phyloP scores from a whole-genome alignment of 345 rosid species.

The Heritiera littoralis region DNA sequence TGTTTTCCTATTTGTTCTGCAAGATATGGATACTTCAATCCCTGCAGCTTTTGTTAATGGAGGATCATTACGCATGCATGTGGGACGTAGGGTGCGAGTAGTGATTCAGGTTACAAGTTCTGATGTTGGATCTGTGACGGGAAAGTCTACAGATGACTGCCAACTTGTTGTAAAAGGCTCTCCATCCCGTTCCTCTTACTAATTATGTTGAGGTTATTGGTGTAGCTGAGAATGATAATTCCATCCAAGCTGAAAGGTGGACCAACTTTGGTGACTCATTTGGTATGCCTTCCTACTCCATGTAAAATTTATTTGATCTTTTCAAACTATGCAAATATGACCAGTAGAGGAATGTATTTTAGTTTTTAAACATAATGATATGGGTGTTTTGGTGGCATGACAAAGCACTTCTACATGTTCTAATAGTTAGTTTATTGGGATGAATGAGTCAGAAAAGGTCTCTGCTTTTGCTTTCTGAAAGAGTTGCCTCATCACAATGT shows the following conservation, averaged over 20 bases:
- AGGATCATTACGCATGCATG: slow-evolving; percentile 48
- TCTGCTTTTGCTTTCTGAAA: neutral
- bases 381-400: neutral
- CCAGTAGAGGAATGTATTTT: neutral
- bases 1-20: neutral
- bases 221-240: slow-evolving; percentile 65
- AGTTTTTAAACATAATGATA: neutral
- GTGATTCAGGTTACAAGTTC: slow-evolving; percentile 61
- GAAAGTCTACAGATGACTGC: slow-evolving; percentile 69
- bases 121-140: slow-evolving; percentile 52
- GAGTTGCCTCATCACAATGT: neutral
- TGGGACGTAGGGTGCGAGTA: slow-evolving; percentile 65
- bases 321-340: neutral
- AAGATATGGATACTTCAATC: slow-evolving; percentile 71
- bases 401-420: neutral
- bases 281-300: slow-evolving; percentile 43
- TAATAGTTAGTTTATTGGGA: neutral
- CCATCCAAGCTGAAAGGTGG: slow-evolving; percentile 65
- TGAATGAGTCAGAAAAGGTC: neutral
- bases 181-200: slow-evolving; percentile 46
- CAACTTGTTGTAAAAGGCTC: slow-evolving; percentile 65
- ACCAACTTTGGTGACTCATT: slow-evolving; percentile 76
- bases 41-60: slow-evolving; percentile 92
- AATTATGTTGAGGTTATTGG: slow-evolving; percentile 83
- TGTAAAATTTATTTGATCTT: neutral